Percentiles rank a stretch among this genome's conserved stretches.
These are phyloP conservation scores for Neocatenulostroma microsporum DNA, from an alignment of 2,329 filamentous ascomycete genomes.

Conservation along the genomic window DNA sequence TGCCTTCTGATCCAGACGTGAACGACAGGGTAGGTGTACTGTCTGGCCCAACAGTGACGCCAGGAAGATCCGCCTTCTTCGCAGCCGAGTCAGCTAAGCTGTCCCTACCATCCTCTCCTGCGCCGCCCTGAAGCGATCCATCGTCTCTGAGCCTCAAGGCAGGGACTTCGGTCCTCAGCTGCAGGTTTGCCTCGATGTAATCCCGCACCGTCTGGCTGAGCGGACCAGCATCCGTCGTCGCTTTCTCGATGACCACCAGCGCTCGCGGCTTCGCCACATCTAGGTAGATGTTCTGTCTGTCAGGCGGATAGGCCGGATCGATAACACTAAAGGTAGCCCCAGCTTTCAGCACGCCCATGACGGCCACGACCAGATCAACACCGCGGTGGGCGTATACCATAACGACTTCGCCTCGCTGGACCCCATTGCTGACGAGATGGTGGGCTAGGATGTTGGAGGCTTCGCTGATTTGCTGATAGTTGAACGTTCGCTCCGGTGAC, in stretches of 20 bases:
- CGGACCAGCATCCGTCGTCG: slow-evolving; percentile 59
- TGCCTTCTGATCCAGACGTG: slow-evolving; percentile 61
- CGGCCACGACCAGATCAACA: slow-evolving; percentile 67
- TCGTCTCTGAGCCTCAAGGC: slow-evolving; percentile 63
- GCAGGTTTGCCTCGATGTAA: slow-evolving; percentile 66
- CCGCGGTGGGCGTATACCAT: slow-evolving; percentile 84
- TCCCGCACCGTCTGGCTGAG: slow-evolving; percentile 46
- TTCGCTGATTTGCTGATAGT: slow-evolving; percentile 79
- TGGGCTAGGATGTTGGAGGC: slow-evolving; percentile 73
- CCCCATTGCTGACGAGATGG: slow-evolving; percentile 65
- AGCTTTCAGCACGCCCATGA: slow-evolving; percentile 64
- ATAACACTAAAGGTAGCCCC: slow-evolving; percentile 58
- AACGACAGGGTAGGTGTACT: slow-evolving; percentile 63
- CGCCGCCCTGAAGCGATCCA: slow-evolving; percentile 64
- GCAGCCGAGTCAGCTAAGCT: slow-evolving; percentile 51
- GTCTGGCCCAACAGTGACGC: slow-evolving; percentile 77
- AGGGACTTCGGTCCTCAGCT: slow-evolving; percentile 66
- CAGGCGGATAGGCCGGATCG: slow-evolving; percentile 75
- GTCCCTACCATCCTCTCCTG: slow-evolving; percentile 54
- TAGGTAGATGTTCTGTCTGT: slow-evolving; percentile 73
- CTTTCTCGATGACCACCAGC: slow-evolving; percentile 65
- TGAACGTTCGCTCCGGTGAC: slow-evolving; percentile 49
- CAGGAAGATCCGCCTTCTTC: slow-evolving; percentile 52
- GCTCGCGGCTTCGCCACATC: slow-evolving; percentile 69
- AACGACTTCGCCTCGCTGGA: slow-evolving; percentile 75